Evolutionary conservation across 2,329 filamentous ascomycete species (phyloP), one percentile per base, ranked within the genome.

Genomic region (Fusarium sulawesiense): DNA sequence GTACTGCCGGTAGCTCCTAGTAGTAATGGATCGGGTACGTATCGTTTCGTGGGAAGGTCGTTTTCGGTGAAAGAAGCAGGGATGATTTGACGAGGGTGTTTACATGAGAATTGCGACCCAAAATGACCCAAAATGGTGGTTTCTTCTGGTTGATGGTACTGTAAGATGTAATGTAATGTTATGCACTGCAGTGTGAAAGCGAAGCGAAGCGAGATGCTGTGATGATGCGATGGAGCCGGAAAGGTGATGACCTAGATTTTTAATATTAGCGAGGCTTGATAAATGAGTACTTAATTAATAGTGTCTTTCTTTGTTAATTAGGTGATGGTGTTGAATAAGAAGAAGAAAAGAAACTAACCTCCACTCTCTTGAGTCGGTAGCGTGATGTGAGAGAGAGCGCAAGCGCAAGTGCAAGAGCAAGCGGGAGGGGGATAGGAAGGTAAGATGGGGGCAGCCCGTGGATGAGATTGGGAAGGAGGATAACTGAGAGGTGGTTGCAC

Each of bases 61-160:
- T 63, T 74, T 75, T 75, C 73, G 73, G 73, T 75, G 72, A 75
- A 55, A 68, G 66, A 64, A 49, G 73, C 71, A 72, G 68, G 71
- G 71, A 67, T 75, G 71, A 75, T 75, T 73, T 71, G 73, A 66
- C 61, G 69, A 61, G 61, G 61, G 55, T 34, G 55, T 54, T 54
- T 51, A 49, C 40, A 58, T 49, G 56, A 51, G 32, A 60, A 62
- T 72, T 67, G 61, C 54, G 58, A 60, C 64, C 67, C 49, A 63
- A 67, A 62, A 56, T 11, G 45, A 45, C n/a, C 23, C 27, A 25
- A 29, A 32, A 51, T 57, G 58, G 48, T 59, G 25, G 23, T 56
- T 56, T 46, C 29, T 56, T 40, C 48, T 23, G 42, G 48, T 37
- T 41, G 41, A 42, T 40, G 27, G 34, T 21, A 56, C 46, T 45